Percentiles rank a stretch among this genome's conserved stretches.
phyloP scores from a whole-genome alignment of 2,329 filamentous ascomycete genomes.

The Cladosporium cucumerinum region DNA sequence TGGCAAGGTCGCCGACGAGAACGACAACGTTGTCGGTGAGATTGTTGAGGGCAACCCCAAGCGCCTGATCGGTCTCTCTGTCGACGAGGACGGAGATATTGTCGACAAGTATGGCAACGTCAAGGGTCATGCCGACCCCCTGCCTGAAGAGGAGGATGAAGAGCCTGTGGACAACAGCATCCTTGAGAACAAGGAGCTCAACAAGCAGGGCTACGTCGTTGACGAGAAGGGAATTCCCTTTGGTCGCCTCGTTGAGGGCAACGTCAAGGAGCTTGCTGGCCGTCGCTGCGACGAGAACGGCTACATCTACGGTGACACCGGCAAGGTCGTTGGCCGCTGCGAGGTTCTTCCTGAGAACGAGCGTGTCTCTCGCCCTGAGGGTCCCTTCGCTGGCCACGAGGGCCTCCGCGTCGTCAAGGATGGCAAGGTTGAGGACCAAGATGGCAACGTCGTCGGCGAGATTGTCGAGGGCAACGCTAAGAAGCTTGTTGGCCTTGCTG shows the following conservation, averaged over 20 bases:
- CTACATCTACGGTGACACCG: constrained; percentile 54
- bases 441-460: constrained; percentile 73
- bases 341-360: constrained; percentile 57
- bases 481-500: constrained; percentile 66
- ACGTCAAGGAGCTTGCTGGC: constrained; percentile 54
- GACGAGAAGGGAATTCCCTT: constrained; percentile 52
- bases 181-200: constrained; percentile 53
- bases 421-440: constrained; percentile 70
- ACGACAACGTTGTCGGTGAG: constrained; percentile 50
- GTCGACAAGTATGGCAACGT: constrained; percentile 61
- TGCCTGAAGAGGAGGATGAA: constrained; percentile 47
- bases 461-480: constrained; percentile 69
- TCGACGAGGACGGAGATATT: constrained; percentile 62
- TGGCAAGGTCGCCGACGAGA: constrained; percentile 49
- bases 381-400: constrained; percentile 64
- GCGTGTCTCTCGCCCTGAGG: constrained; percentile 56
- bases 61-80: constrained; percentile 56
- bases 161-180: constrained; percentile 49
- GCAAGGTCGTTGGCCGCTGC: constrained; percentile 55
- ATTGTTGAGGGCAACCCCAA: constrained; percentile 58
- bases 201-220: constrained; percentile 59
- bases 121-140: constrained; percentile 58
- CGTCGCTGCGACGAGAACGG: constrained; percentile 55
- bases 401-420: constrained; percentile 66
- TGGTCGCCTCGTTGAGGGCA: constrained; percentile 55